Percentiles rank a stretch among this genome's conserved stretches.
phyloP scores from a whole-genome alignment of 2,329 filamentous ascomycete genomes.

The Colletotrichum sp. region DNA sequence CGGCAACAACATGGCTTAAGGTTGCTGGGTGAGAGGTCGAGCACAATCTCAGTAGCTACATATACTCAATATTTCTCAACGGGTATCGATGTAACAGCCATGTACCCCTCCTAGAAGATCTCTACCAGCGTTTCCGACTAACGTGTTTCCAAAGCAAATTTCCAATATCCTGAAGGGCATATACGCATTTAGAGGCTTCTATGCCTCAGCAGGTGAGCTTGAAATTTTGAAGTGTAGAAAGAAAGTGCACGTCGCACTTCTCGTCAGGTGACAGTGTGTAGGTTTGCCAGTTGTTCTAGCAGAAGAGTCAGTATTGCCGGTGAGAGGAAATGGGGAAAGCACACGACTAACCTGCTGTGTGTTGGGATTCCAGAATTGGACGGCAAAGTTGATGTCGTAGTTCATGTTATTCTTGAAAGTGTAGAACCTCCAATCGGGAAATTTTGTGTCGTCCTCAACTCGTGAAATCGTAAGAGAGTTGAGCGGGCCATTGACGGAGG shows the following conservation, averaged over 20 bases:
- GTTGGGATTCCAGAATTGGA: background rate
- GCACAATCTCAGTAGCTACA: no score
- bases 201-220: background rate
- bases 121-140: no score
- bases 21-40: no score
- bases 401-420: background rate
- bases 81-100: no score
- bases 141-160: no score
- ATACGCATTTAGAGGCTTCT: no score
- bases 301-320: background rate
- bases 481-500: background rate
- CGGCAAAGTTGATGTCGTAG: background rate
- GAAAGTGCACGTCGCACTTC: background rate
- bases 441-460: background rate
- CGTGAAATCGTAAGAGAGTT: background rate
- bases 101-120: no score
- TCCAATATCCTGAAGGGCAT: no score
- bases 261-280: background rate
- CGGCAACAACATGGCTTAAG: no score
- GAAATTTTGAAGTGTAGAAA: background rate
- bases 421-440: background rate
- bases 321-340: fast-evolving
- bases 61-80: no score
- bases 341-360: background rate
- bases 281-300: background rate